phyloP scores from a whole-genome alignment of 2,329 filamentous ascomycete genomes.

The Ascochyta viciae-villosae region DNA sequence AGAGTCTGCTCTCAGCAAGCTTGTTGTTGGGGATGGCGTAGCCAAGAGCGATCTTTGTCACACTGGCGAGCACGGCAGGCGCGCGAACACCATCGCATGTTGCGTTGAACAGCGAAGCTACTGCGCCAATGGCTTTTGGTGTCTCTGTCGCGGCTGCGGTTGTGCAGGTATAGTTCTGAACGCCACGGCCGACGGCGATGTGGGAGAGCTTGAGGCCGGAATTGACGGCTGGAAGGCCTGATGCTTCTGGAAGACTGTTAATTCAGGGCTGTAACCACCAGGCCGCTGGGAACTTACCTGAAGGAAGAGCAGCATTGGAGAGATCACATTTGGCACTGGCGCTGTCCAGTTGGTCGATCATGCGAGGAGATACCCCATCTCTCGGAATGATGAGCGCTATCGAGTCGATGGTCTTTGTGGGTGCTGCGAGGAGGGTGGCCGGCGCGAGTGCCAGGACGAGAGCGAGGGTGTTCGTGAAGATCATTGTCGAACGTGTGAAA shows the following conservation, averaged over 20 bases:
- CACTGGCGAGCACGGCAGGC: constrained; percentile 68
- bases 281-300: constrained; percentile 32
- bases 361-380: constrained; percentile 20
- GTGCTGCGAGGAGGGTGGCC: constrained; percentile 42
- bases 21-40: constrained; percentile 61
- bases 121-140: constrained; percentile 73
- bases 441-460: constrained; percentile 46
- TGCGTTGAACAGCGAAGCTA: constrained; percentile 87
- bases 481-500: constrained; percentile 33
- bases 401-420: constrained; percentile 33
- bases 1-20: constrained; percentile 65
- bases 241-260: constrained; percentile 55
- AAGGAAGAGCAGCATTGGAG: constrained; percentile 36
- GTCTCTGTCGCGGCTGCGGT: constrained; percentile 62
- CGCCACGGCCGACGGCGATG: constrained; percentile 85
- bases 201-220: constrained; percentile 71
- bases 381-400: constrained; percentile 29
- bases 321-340: constrained; percentile 40
- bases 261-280: neutral
- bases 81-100: constrained; percentile 77
- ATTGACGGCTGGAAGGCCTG: constrained; percentile 66
- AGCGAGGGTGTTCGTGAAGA: constrained; percentile 42
- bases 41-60: constrained; percentile 73
- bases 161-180: constrained; percentile 92
- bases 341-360: constrained; percentile 29